A percentile compares a stretch with the other conserved stretches of the same genome.
Conservation (phyloP, 2,329 filamentous ascomycete genomes). For the Chaetomiaceae sp. region DNA sequence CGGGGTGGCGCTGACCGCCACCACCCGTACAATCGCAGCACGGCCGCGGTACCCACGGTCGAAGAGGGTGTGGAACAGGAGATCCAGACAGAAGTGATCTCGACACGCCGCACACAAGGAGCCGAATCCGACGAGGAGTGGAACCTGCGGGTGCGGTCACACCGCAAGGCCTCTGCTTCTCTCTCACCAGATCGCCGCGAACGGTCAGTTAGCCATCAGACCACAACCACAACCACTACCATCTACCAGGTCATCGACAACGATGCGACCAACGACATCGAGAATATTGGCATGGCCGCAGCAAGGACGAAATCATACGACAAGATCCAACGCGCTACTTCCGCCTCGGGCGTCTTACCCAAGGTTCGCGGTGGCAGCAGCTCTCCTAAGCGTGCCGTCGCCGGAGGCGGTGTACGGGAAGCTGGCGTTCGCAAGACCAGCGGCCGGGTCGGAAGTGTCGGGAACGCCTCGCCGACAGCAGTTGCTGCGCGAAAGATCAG, state of each 20-base stretch:
- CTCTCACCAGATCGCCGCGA: conserved; percentile 48
- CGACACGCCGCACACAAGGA: conserved; percentile 57
- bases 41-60: conserved; percentile 41
- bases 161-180: conserved; percentile 60
- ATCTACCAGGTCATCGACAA: conserved; percentile 60
- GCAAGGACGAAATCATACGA: conserved; percentile 55
- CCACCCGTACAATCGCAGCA: conserved; percentile 61
- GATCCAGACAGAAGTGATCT: conserved; percentile 54
- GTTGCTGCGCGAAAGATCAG: conserved; percentile 50
- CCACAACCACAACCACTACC: conserved; percentile 61
- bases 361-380: conserved; percentile 53
- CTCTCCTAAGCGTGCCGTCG: conserved; percentile 26
- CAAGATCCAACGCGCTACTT: conserved; percentile 42
- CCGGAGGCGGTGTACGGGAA: conserved; percentile 48
- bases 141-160: conserved; percentile 68
- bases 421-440: conserved; percentile 59
- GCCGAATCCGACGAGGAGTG: conserved; percentile 78
- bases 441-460: conserved; percentile 57
- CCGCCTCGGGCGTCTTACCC: conserved; percentile 53
- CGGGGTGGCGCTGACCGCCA: conserved; percentile 65
- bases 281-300: conserved; percentile 58
- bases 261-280: conserved; percentile 64
- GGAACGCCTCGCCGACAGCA: conserved; percentile 38
- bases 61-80: conserved; percentile 47
- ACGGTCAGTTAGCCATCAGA: conserved; percentile 70